phyloP scores from a whole-genome alignment of 495 filamentous ascomycete species.

The Aspergillus ostianus region DNA sequence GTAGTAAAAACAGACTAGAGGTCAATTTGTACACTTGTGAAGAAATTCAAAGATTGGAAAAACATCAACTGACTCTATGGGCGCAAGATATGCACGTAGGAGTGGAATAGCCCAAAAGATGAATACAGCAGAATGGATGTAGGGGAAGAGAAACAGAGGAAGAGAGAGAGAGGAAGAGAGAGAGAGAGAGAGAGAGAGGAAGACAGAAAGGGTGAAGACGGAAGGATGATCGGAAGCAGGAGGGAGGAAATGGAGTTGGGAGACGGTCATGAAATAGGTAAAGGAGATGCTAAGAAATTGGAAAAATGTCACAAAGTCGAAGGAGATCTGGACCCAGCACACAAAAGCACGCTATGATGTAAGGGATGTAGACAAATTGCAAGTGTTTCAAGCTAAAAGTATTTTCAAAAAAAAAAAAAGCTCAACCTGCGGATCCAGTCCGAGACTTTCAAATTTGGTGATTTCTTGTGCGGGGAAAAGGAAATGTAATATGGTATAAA shows the following conservation, averaged over 20 bases:
- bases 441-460: conserved; percentile 12
- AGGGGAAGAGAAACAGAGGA: background rate
- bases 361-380: background rate
- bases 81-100: conserved; percentile 26
- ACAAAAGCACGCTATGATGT: background rate
- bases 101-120: background rate
- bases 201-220: no score
- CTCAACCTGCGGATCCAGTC: conserved; percentile 22
- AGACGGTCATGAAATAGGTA: no score
- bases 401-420: conserved; percentile 12
- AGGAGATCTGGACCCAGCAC: background rate
- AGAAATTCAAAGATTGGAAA: conserved; percentile 8
- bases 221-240: no score
- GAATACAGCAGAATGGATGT: background rate
- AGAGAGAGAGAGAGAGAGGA: background rate
- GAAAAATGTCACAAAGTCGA: no score
- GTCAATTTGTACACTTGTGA: conserved; percentile 21
- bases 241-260: no score
- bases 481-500: conserved; percentile 1
- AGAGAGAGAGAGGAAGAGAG: conserved; percentile 2
- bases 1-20: conserved; percentile 13
- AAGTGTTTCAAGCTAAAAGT: background rate
- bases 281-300: no score
- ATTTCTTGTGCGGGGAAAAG: background rate
- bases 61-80: conserved; percentile 23